These are phyloP conservation scores for Diaporthe citri DNA, from an alignment of 2,329 filamentous ascomycete species.

Conservation along the genomic window DNA sequence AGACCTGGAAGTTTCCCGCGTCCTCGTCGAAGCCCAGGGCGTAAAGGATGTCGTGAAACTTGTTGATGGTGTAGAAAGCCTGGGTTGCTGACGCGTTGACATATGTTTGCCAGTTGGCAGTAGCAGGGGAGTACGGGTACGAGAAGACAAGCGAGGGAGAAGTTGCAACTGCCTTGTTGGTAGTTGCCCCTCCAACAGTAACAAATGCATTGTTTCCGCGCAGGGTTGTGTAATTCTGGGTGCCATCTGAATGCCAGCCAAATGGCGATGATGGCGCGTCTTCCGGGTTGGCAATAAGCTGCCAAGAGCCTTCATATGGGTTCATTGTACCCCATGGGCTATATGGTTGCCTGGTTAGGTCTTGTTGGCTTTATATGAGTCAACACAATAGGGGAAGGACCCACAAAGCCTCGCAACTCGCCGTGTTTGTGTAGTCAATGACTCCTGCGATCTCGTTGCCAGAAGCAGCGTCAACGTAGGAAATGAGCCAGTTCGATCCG, in stretches of 20 bases:
- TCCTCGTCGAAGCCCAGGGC: background rate
- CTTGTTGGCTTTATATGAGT: background rate
- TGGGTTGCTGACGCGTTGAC: background rate
- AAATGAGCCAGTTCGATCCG: background rate
- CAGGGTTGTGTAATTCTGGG: background rate
- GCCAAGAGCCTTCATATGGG: background rate
- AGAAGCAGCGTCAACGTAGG: background rate
- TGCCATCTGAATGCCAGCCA: slow-evolving; percentile 12
- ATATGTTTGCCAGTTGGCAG: slow-evolving; percentile 1
- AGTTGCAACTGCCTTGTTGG: background rate
- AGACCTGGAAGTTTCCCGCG: background rate
- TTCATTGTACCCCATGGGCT: slow-evolving; percentile 15
- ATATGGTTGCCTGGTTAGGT: background rate
- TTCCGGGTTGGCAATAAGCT: background rate
- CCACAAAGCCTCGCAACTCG: slow-evolving; percentile 1
- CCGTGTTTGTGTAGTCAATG: background rate
- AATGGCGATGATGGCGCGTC: background rate
- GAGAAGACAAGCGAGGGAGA: background rate
- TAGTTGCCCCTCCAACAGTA: background rate
- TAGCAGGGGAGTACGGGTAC: background rate
- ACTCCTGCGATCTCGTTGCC: background rate
- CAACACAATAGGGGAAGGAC: background rate
- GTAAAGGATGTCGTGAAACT: background rate
- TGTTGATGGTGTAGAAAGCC: slow-evolving; percentile 4
- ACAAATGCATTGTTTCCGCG: background rate